Base-by-base conservation (phyloP, 2,329 filamentous ascomycete genomes). In the Tolypocladium inflatum region DNA sequence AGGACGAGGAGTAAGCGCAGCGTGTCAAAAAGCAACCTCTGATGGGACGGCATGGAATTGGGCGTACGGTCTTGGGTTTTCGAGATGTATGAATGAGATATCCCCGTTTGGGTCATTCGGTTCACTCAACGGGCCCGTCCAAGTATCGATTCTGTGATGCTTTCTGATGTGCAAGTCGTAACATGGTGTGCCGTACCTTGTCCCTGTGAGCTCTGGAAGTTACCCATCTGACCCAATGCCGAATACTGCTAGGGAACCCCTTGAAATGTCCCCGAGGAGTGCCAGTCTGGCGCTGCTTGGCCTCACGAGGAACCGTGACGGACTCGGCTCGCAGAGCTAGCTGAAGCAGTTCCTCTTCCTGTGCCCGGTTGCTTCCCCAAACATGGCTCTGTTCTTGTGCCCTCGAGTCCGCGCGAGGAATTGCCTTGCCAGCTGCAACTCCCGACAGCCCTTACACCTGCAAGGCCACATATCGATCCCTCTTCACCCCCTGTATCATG, bases 1-100 rank as follows among this genome's bases (percentile, higher is more conserved):
- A 85, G 70, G 82, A 84, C 71, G 83, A 86, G 66, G 84, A 87
- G 78, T 86, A 86, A 80, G 80, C 68, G 59, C 39, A 35, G 55
- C n/a, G 43, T 43, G 21, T 33, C 50, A 43, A 50, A 59, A 43
- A 37, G 33, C 41, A 53, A 57, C 21, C 48, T 48, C 57, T 57
- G 56, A 41, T 57, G 55, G 54, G 54, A 57, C 55, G 58, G 58
- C 60, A 58, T 48, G 57, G 54, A 58, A 61, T 55, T 71, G 71
- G 73, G 74, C 74, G 74, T 76, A 69, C 68, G 70, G 71, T 72
- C 69, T 70, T 71, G 67, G 68, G 66, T 68, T 71, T 72, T 69
- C 65, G 63, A 68, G 66, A 71, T 72, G 70, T 71, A 73, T 73
- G 70, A 73, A 73, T 73, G 71, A 73, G 67, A 71, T 72, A 68